A percentile compares a stretch with the other conserved stretches of the same genome.
Conservation (phyloP, 305 asterid species). For the Rubia peregrina region DNA sequence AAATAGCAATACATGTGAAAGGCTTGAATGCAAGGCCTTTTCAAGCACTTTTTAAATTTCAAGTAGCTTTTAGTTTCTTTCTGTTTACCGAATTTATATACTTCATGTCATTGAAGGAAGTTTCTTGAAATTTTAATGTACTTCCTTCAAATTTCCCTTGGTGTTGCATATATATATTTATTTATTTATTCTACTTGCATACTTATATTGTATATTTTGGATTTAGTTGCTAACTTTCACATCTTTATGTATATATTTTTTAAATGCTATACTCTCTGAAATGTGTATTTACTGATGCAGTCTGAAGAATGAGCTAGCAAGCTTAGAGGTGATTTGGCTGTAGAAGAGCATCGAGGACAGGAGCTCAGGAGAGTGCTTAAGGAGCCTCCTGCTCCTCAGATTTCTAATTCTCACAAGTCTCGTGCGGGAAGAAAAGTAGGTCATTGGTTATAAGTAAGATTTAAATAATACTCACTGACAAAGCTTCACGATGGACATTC, state of each 20-base stretch:
- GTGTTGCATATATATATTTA: too few relatives aligned
- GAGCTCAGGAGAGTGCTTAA: constrained; percentile 71
- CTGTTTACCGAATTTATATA: neutral
- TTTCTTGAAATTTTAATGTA: neutral
- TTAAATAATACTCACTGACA: neutral
- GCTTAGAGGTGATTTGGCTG: constrained; percentile 73
- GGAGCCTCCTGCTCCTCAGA: constrained; percentile 56
- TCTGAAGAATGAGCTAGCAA: constrained; percentile 82
- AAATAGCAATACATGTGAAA: neutral
- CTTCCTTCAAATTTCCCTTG: neutral
- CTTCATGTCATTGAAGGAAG: neutral
- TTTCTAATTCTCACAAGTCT: constrained; percentile 41
- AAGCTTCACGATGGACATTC: neutral
- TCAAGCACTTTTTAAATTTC: neutral
- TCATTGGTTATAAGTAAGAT: constrained; percentile 12
- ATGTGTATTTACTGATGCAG: constrained; percentile 36
- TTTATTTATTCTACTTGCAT: too few relatives aligned
- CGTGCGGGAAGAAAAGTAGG: constrained; percentile 70
- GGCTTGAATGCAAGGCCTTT: neutral
- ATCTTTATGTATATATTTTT: neutral
- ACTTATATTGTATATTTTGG: neutral
- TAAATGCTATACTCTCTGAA: neutral
- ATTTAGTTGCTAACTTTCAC: constrained; percentile 7
- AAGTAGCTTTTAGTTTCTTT: neutral
- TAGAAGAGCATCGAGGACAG: constrained; percentile 73